Evolutionary conservation across 768 basidiomycete genomes (phyloP), one percentile per base, ranked within the genome.

Genomic region (Heimioporus sp.): DNA sequence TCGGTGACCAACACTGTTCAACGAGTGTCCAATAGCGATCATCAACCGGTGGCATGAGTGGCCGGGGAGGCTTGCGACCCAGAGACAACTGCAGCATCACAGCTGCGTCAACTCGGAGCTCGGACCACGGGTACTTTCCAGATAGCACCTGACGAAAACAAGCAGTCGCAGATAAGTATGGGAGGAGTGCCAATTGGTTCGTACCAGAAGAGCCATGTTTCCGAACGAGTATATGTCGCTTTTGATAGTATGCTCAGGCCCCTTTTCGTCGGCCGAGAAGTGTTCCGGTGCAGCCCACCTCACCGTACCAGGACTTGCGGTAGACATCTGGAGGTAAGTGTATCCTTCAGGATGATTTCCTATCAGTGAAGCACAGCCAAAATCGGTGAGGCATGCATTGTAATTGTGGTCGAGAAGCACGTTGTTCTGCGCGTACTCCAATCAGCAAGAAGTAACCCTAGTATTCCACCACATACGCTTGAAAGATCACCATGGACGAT

Each of bases 171-270:
- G 1, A 36, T 3, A 9, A 7, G 28, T 2, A 40, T 10, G 24
- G 1, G 21, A 11, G n/a, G 2, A 51, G 30, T n/a, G 16, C 7
- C 31, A 8, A 5, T 12, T 3, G 9, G 19, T n/a, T 19, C 52
- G 31, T 41, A 40, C 49, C 11, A 52, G 32, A 39, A 54, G 32
- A 20, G 43, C 34, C 32, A 53, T 40, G 28, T 45, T 53, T n/a
- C 53, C 53, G 17, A 53, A 53, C n/a, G 51, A 54, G 28, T 54
- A 54, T 4, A 54, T 54, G 28, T 52, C 53, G 7, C 43, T 54
- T 11, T 53, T 46, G 19, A 44, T 43, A 4, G 42, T 55, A 15
- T 17, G n/a, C 37, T 17, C 37, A 8, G n/a, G n/a, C 10, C 37
- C n/a, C n/a, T 9, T 38, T 38, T 38, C 37, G 17, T 38, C 37